Conservation (phyloP, 1,284 basidiomycete genomes). For the Sanghuangporus weigelae region DNA sequence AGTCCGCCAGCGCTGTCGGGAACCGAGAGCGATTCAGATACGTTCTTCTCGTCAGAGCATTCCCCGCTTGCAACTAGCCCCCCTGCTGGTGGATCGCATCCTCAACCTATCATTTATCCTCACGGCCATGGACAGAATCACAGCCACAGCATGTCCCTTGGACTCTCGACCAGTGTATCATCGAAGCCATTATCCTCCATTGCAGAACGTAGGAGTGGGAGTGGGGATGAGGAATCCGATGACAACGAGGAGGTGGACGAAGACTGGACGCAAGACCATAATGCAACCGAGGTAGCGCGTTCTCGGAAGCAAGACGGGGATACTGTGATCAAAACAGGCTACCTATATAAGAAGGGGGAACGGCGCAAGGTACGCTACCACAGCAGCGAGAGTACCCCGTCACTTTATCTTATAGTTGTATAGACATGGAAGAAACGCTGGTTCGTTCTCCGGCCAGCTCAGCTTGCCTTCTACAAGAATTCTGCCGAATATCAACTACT, state of each 20-base stretch:
- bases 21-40: constrained; percentile 84
- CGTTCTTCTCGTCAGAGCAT: constrained; percentile 53
- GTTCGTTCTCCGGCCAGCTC: constrained; percentile 92
- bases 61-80: constrained; percentile 22
- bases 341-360: constrained; percentile 95
- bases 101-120: constrained; percentile 15
- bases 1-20: constrained; percentile 43
- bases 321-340: constrained; percentile 83
- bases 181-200: constrained; percentile 63
- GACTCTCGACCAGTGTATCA: constrained; percentile 14
- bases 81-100: constrained; percentile 13
- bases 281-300: constrained; percentile 23
- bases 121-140: constrained; percentile 20
- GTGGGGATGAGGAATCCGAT: constrained; percentile 71
- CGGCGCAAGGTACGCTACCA: constrained; percentile 76
- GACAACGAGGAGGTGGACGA: constrained; percentile 65
- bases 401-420: constrained; percentile 12
- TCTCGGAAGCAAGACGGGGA: constrained; percentile 52
- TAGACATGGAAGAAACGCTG: constrained; percentile 99
- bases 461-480: constrained; percentile 96
- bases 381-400: neutral
- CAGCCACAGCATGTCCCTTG: constrained; percentile 28
- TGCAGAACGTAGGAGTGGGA: constrained; percentile 62
- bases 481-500: constrained; percentile 90
- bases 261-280: constrained; percentile 52